Base-by-base conservation (phyloP, 2,329 filamentous ascomycete genomes). In the Venturia nashicola region DNA sequence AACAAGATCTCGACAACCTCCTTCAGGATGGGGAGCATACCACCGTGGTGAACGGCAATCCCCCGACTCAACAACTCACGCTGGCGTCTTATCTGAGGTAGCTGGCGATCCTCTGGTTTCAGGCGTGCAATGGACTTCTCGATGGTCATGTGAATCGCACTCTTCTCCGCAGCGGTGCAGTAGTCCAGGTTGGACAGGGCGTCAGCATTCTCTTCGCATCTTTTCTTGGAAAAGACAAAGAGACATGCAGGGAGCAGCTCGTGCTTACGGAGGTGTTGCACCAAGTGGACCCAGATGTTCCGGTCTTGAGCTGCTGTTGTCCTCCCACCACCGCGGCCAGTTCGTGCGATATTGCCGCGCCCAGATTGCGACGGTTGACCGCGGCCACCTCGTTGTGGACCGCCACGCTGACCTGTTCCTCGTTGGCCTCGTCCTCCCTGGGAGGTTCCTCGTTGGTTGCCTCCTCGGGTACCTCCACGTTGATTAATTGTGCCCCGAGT, bases 191-290 rank as follows among this genome's bases (percentile, higher is more conserved):
- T 97, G 66, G 90, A 93, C 27, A 99, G 80, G 0, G 94, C 93
- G 72, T 97, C 91, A 0, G 94, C 94, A 73, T 97, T 99, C 72
- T 97, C 91, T 74, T 99, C 94, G 70, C 94, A 97, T 62, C 94
- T 83, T 76, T 94, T 96, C 78, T 97, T 99, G 2, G 94, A 99
- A 75, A 99, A 99, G 64, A 99, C 93, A 72, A 99, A 99, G 68
- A 99, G 96, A 73, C 93, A 97, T 9, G 89, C 91, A 0, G 94
- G 94, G 3, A 99, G 83, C 4, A 99, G 81, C 60, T 85, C 90
- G 62, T 91, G 85, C 74, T 96, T 96, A 70, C 87, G 90, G 63
- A 99, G 80, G 75, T 90, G 91, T 71, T 96, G 90, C 2, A 99
- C 91, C 46, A 99, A 83, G 71, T 97, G 90, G 43, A 97, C 93